Evolutionary conservation across 1,139 yeast genomes (phyloP).

Genomic region (Yueomyces sp.): DNA sequence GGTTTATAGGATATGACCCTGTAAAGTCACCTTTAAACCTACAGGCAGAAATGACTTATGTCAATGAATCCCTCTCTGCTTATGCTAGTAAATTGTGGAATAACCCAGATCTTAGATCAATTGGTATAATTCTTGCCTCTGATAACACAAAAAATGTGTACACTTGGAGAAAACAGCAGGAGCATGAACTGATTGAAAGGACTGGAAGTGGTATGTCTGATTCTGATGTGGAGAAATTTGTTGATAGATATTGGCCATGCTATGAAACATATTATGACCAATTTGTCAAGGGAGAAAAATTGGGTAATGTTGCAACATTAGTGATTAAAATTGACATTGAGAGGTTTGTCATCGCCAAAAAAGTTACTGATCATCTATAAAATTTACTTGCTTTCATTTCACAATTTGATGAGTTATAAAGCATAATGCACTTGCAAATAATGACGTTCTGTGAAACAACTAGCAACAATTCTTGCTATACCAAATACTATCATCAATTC

Average conservation of each 20-base stretch:
- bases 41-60: constrained; percentile 23
- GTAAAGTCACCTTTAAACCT: constrained; percentile 20
- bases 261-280: constrained; percentile 55
- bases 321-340: constrained; percentile 15
- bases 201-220: constrained; percentile 75
- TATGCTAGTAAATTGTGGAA: constrained; percentile 49
- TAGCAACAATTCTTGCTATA: no score
- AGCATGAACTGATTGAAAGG: constrained; percentile 43
- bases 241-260: constrained; percentile 78
- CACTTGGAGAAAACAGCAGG: constrained; percentile 79
- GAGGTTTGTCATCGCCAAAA: constrained; percentile 8
- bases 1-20: constrained; percentile 77
- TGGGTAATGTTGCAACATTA: constrained; percentile 18
- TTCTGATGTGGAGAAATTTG: constrained; percentile 48
- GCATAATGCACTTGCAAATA: no score
- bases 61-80: constrained; percentile 37
- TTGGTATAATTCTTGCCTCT: constrained; percentile 54
- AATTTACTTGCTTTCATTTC: no score
- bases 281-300: constrained; percentile 22
- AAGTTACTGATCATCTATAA: neutral
- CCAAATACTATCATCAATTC: no score
- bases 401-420: no score
- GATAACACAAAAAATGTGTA: constrained; percentile 49
- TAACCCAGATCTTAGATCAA: constrained; percentile 47
- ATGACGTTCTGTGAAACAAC: no score